These are phyloP conservation scores for Cercospora sp. DNA, from an alignment of 2,329 filamentous ascomycete genomes.

Conservation along the genomic window DNA sequence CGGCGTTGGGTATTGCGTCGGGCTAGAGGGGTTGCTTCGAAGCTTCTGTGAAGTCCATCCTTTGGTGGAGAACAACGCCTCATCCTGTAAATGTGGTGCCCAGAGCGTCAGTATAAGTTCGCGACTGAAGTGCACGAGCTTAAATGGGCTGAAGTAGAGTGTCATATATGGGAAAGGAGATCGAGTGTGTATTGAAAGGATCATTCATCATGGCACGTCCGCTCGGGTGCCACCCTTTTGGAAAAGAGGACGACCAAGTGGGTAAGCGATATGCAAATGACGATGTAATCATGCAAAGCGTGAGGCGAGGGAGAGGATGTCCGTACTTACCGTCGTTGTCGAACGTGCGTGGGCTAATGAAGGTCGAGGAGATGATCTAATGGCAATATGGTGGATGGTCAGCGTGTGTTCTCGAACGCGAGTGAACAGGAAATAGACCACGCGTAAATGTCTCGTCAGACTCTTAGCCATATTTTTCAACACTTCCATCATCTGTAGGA, in stretches of 20 bases:
- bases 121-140: neutral
- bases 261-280: neutral
- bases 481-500: neutral
- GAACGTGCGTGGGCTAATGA: neutral
- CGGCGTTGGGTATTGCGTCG: neutral
- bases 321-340: neutral
- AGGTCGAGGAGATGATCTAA: neutral
- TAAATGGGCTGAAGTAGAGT: neutral
- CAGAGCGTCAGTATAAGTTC: neutral
- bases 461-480: neutral
- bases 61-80: neutral
- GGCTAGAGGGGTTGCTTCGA: neutral
- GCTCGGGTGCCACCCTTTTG: neutral
- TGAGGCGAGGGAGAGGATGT: neutral
- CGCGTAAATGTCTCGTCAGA: neutral
- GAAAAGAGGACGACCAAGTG: neutral
- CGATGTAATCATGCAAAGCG: neutral
- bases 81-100: neutral
- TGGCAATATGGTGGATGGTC: neutral
- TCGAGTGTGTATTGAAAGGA: neutral
- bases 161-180: neutral
- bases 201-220: neutral
- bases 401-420: neutral
- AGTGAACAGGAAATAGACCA: neutral
- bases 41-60: neutral